Percentiles rank a stretch among this genome's conserved stretches.
Evolutionary conservation across 2,329 filamentous ascomycete genomes (phyloP).

Genomic region (Thelonectria discophora): DNA sequence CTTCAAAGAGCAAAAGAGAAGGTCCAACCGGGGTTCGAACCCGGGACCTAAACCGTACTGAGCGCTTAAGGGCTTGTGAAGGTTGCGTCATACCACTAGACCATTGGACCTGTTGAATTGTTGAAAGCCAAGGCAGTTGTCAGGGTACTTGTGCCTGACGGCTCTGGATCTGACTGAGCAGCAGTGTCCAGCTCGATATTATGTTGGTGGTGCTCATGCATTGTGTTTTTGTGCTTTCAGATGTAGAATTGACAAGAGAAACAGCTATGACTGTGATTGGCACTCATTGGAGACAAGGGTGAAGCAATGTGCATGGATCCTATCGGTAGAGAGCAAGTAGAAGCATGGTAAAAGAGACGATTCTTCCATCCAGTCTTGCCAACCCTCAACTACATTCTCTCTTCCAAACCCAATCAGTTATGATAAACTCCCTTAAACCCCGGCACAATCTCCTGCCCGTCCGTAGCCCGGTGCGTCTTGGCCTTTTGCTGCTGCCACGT

Average conservation of each 20-base stretch:
- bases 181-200: too few relatives aligned
- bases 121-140: not conserved
- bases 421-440: conserved; percentile 44
- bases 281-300: too few relatives aligned
- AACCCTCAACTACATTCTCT: not conserved
- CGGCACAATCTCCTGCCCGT: conserved; percentile 48
- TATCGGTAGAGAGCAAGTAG: too few relatives aligned
- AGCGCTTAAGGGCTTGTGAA: conserved; percentile 14
- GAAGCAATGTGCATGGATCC: too few relatives aligned
- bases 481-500: conserved; percentile 49
- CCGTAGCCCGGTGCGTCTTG: conserved; percentile 35
- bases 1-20: not conserved
- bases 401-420: not conserved
- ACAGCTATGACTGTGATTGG: too few relatives aligned
- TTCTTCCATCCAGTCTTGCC: not conserved
- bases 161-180: too few relatives aligned
- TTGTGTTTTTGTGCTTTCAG: too few relatives aligned
- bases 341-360: too few relatives aligned
- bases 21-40: conserved; percentile 24
- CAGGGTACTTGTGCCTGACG: not conserved
- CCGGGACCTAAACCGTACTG: conserved; percentile 21
- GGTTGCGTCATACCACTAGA: conserved; percentile 25
- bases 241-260: too few relatives aligned
- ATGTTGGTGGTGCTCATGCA: too few relatives aligned
- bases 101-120: conserved; percentile 19